These are phyloP conservation scores for Fusarium oligoseptatum DNA, from an alignment of 2,329 filamentous ascomycete species.

Conservation along the genomic window DNA sequence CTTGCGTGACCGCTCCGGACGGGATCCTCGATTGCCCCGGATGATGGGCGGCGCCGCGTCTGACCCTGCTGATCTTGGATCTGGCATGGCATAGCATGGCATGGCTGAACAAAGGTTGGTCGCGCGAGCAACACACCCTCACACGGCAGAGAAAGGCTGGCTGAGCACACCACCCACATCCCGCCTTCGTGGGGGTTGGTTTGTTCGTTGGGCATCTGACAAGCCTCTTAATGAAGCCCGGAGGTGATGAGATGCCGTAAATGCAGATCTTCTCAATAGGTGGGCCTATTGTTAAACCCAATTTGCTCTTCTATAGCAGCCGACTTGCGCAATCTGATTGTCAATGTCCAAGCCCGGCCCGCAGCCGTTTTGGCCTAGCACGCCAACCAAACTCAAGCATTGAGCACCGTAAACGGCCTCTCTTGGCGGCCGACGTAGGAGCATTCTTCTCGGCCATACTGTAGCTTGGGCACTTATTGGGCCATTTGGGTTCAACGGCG, in stretches of 20 bases:
- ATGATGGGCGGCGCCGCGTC: conserved; percentile 3
- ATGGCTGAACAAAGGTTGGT: conserved; percentile 5
- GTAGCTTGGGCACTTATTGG: background rate
- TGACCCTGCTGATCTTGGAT: conserved; percentile 9
- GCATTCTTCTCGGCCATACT: conserved; percentile 15
- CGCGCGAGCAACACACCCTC: conserved; percentile 15
- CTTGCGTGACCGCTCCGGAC: conserved; percentile 2
- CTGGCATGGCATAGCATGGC: conserved; percentile 13
- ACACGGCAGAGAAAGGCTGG: conserved; percentile 9
- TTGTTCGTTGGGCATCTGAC: background rate
- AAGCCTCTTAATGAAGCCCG: background rate
- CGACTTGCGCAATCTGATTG: background rate
- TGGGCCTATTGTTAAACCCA: conserved; percentile 12
- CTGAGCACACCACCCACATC: conserved; percentile 9
- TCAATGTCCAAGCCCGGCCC: conserved; percentile 21
- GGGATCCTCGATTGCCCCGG: conserved; percentile 11
- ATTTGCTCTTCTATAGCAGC: background rate
- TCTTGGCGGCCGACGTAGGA: conserved; percentile 19
- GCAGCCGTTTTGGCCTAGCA: conserved; percentile 14
- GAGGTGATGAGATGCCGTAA: background rate
- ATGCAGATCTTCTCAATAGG: conserved; percentile 9
- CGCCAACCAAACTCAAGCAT: conserved; percentile 1
- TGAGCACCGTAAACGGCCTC: conserved; percentile 2
- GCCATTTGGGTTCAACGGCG: conserved; percentile 5
- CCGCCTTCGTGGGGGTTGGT: conserved; percentile 25